Base-by-base conservation (phyloP, 129 eudicot species). In the Deinandra increscens region DNA sequence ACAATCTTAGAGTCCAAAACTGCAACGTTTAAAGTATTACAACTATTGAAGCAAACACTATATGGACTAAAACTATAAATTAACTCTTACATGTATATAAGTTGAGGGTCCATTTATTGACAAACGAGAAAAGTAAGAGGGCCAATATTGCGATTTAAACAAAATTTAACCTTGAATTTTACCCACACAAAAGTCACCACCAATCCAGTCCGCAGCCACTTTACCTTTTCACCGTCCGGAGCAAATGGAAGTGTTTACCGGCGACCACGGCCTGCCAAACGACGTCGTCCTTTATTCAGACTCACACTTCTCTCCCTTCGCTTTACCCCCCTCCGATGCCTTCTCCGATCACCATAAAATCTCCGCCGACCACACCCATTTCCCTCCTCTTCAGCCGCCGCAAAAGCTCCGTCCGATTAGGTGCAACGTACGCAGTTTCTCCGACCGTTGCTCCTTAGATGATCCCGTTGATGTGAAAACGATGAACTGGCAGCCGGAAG, bases 361-460 rank as follows among this genome's bases (percentile, higher is more conserved):
- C 59, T 50, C 64, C n/a, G 6, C 38, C 64, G 44, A 69, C 80
- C 56, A 20, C 41, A 39, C 55, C 54, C 75, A 18, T 53, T 54
- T 37, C 18, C 73, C 15, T 9, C 66, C 37, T 37, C 62, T 60
- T 9, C 83, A 53, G 20, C 83, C 83, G 31, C 86, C 82, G n/a
- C 90, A 85, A 78, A 85, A 85, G 66, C 86, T 85, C 78, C 86
- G 90, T 6, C 90, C 90, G 1, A 79, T 85, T 31, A 58, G 90
- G 55, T 70, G 66, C 81, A 62, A 73, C 73, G 74, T 74, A 14
- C 79, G 87, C 54, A 75, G 59, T 44, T 36, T 39, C 6, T 23
- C 69, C 3, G 81, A 71, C 33, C 46, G 73, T 38, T 69, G 63
- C 7, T 29, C 51, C 5, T 22, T 54, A 37, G 83, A 73, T 50